Conservation (phyloP, 1,139 yeast species). For the Suhomyces bokatorum region DNA sequence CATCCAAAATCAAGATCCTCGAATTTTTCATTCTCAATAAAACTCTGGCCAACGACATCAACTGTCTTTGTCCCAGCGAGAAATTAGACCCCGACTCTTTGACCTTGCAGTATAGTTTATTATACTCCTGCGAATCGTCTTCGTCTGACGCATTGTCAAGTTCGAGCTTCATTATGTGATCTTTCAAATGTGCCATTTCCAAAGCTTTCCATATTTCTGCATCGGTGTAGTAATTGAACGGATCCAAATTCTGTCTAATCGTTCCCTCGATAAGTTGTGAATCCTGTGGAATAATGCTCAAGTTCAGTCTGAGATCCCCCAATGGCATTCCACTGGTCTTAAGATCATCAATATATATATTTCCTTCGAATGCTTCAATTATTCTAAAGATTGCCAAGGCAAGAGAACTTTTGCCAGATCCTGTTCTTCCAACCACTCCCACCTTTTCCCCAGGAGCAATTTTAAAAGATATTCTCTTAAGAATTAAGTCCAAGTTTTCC, state of each 20-base stretch:
- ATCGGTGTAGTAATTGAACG: slow-evolving; percentile 51
- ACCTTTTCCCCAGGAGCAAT: slow-evolving; percentile 80
- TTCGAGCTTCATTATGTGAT: slow-evolving; percentile 41
- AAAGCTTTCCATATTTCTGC: slow-evolving; percentile 57
- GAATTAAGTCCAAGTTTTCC: slow-evolving; percentile 77
- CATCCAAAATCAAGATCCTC: slow-evolving; percentile 69
- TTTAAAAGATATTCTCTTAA: slow-evolving; percentile 66
- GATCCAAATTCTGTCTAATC: slow-evolving; percentile 61
- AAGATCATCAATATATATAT: slow-evolving; percentile 50
- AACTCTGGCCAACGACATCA: slow-evolving; percentile 75
- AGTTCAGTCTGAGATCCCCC: slow-evolving; percentile 50
- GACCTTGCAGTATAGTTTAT: slow-evolving; percentile 45
- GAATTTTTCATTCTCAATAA: slow-evolving; percentile 54
- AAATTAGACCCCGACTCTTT: slow-evolving; percentile 73
- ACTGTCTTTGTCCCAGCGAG: slow-evolving; percentile 77
- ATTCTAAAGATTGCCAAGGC: slow-evolving; percentile 88
- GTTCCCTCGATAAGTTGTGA: slow-evolving; percentile 68
- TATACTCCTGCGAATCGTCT: slow-evolving; percentile 20
- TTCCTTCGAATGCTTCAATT: slow-evolving; percentile 67
- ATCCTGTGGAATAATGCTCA: slow-evolving; percentile 71
- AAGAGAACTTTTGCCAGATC: slow-evolving; percentile 94
- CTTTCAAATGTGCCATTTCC: slow-evolving; percentile 53
- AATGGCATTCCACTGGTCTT: slow-evolving; percentile 50
- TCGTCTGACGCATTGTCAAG: slow-evolving; percentile 19
- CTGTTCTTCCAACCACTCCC: slow-evolving; percentile 95